Conservation (phyloP, 1,284 basidiomycete genomes). For the Rhodotorula sp. region DNA sequence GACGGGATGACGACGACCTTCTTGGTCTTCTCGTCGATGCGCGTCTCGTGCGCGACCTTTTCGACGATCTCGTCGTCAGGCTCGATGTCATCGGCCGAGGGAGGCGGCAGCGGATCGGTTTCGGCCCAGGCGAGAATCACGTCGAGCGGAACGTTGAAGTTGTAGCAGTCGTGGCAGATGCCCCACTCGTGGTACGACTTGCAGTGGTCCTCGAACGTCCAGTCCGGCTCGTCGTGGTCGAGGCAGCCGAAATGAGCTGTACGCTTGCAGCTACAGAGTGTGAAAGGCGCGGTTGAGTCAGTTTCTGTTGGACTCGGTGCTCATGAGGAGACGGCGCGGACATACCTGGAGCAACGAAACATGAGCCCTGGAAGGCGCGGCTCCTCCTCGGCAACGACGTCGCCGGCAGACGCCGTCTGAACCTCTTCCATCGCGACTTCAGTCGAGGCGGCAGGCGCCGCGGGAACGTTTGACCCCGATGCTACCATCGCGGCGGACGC, state of each 20-base stretch:
- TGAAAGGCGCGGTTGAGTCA: background rate
- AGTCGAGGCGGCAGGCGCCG: too few species aligned
- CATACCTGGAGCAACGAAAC: conserved; percentile 35
- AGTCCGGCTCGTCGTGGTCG: conserved; percentile 29
- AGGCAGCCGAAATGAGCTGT: conserved; percentile 42
- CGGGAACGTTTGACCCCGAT: too few species aligned
- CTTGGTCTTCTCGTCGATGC: conserved; percentile 53
- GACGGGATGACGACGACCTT: conserved; percentile 55
- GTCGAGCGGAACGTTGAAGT: conserved; percentile 67
- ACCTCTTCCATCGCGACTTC: background rate
- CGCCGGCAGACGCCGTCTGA: background rate
- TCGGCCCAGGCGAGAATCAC: conserved; percentile 78
- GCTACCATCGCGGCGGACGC: too few species aligned
- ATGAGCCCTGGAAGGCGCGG: conserved; percentile 17
- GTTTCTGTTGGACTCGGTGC: background rate
- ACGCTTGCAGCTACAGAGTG: conserved; percentile 36
- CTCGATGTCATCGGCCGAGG: conserved; percentile 15
- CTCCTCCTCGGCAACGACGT: background rate
- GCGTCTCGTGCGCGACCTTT: conserved; percentile 53
- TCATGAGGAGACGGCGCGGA: background rate
- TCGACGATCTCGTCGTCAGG: conserved; percentile 29
- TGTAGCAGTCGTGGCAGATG: conserved; percentile 70
- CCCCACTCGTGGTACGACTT: conserved; percentile 54
- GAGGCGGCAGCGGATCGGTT: conserved; percentile 14
- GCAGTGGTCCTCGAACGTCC: conserved; percentile 16